Conservation (phyloP, 169 alveolate species). For the Ichthyophthirius multifiliis region DNA sequence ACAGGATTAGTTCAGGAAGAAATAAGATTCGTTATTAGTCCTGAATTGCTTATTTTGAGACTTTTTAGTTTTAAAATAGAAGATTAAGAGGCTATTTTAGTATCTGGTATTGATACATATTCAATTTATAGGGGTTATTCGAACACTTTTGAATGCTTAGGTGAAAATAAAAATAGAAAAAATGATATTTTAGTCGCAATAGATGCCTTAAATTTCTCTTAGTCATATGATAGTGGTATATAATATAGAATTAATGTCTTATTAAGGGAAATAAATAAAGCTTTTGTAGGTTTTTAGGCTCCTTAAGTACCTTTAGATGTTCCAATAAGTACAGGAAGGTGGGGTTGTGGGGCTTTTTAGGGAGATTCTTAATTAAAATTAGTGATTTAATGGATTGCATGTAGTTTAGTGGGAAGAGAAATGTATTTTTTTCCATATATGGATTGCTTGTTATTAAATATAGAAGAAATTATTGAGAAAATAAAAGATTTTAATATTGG, state of each 20-base stretch:
- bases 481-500: no score
- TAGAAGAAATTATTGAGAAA: no score
- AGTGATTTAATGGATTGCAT: conserved; percentile 59
- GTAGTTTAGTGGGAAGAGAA: conserved; percentile 24
- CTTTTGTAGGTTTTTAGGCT: neutral
- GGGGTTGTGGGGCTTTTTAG: conserved; percentile 81
- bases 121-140: neutral
- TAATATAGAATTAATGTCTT: neutral
- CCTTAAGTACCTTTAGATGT: neutral
- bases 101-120: neutral
- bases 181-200: neutral
- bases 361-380: conserved; percentile 59
- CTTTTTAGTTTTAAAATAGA: neutral
- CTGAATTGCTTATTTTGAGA: neutral
- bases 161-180: neutral
- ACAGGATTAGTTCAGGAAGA: neutral
- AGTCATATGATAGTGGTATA: neutral
- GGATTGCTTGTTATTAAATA: no score
- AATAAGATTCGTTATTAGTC: conserved; percentile 1
- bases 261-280: neutral
- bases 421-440: neutral
- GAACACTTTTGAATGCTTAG: neutral
- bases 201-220: neutral
- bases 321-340: conserved; percentile 56
- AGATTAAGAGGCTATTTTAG: neutral